phyloP scores from a whole-genome alignment of 1,139 yeast genomes.

The Tardiomyces digboiensis region DNA sequence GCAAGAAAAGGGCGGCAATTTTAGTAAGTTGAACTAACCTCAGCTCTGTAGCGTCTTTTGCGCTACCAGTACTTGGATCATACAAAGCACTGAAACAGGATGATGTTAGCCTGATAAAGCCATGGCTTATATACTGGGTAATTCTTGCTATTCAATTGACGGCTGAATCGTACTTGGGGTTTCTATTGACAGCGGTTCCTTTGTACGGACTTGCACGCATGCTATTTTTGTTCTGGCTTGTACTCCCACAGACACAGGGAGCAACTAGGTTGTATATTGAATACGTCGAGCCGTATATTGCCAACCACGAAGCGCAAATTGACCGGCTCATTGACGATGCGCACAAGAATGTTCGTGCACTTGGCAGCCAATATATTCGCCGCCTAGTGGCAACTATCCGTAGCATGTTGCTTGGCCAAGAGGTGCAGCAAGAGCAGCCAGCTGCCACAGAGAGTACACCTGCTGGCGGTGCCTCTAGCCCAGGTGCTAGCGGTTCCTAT shows the following conservation, averaged over 20 bases:
- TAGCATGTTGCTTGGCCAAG: not conserved
- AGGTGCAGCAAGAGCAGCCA: not conserved
- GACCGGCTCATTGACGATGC: constrained; percentile 16
- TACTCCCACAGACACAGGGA: constrained; percentile 38
- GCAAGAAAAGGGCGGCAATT: too few relatives aligned
- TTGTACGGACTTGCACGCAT: constrained; percentile 36
- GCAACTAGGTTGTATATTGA: constrained; percentile 25
- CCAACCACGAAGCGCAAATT: constrained; percentile 21
- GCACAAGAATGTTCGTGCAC: constrained; percentile 12
- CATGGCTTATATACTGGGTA: constrained; percentile 59
- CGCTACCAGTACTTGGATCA: constrained; percentile 51
- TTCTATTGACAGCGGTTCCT: constrained; percentile 36
- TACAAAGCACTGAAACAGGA: constrained; percentile 42
- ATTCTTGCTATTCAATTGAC: constrained; percentile 36
- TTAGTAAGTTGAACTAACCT: too few relatives aligned
- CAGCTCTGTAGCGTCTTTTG: constrained; percentile 29
- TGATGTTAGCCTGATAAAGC: constrained; percentile 37
- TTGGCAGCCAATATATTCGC: constrained; percentile 16
- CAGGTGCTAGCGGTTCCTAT: constrained; percentile 3
- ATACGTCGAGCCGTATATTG: constrained; percentile 26
- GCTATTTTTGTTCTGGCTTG: constrained; percentile 39
- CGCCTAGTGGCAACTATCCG: constrained; percentile 7
- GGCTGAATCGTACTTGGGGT: constrained; percentile 35
- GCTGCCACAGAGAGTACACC: not conserved
- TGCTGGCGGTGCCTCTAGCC: not conserved